These are phyloP conservation scores for Eutrema salsugineum DNA, from an alignment of 441 rosid species.

Conservation along the genomic window DNA sequence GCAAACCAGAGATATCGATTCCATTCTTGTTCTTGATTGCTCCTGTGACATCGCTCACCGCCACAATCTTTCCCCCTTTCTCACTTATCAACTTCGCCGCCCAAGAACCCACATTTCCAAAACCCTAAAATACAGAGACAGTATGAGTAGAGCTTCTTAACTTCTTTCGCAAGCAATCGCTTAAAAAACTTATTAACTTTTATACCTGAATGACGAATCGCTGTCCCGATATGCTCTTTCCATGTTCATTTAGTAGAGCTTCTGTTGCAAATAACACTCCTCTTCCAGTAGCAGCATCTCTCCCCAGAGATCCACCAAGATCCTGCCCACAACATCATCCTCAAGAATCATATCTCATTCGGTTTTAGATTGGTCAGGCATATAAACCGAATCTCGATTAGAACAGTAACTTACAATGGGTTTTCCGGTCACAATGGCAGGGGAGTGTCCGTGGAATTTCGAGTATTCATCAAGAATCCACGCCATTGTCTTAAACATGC, in stretches of 20 bases:
- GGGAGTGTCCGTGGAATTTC: conserved; percentile 65
- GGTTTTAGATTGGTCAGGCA: background rate
- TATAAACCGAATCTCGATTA: background rate
- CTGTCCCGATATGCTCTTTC: conserved; percentile 50
- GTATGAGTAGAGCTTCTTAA: background rate
- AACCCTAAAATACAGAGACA: conserved; percentile 41
- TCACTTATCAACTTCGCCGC: conserved; percentile 55
- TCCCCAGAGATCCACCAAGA: conserved; percentile 74
- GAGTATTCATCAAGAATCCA: conserved; percentile 78
- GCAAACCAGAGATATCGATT: conserved; percentile 39
- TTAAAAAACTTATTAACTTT: background rate
- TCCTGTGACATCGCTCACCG: conserved; percentile 55
- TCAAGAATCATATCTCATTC: background rate
- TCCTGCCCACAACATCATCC: conserved; percentile 33
- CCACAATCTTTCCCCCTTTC: conserved; percentile 54
- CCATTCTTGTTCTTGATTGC: conserved; percentile 59
- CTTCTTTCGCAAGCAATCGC: background rate
- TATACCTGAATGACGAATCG: conserved; percentile 52
- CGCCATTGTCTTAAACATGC: conserved; percentile 54
- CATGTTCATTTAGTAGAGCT: conserved; percentile 56
- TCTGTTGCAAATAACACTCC: conserved; percentile 63
- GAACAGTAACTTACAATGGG: conserved; percentile 43
- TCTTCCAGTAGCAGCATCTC: conserved; percentile 72
- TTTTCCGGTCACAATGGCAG: conserved; percentile 67
- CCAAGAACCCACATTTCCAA: conserved; percentile 75